Conservation (phyloP, 345 rosid species). For the Eucalyptus microcorys region DNA sequence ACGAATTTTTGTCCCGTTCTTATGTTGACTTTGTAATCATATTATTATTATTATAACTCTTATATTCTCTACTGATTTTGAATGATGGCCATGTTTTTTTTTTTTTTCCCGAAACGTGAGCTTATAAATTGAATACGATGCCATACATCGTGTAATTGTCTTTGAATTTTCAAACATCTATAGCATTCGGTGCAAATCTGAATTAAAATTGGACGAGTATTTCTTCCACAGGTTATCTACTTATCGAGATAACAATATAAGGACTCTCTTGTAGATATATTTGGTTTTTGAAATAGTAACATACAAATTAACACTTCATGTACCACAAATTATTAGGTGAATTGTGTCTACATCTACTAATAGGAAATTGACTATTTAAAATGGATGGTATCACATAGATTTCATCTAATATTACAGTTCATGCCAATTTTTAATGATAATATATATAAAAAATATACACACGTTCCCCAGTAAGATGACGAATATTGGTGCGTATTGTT, state of each 20-base stretch:
- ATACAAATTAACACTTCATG: neutral
- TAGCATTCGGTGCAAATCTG: neutral
- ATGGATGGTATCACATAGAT: neutral
- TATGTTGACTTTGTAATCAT: neutral
- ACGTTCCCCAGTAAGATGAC: neutral
- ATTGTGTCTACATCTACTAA: neutral
- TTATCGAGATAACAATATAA: neutral
- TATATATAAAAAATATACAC: no score
- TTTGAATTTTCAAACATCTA: neutral
- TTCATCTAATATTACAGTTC: neutral
- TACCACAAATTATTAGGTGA: neutral
- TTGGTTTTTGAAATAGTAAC: no score
- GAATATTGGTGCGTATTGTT: neutral
- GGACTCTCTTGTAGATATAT: neutral
- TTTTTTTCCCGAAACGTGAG: no score
- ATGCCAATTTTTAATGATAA: no score
- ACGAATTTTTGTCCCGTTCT: neutral
- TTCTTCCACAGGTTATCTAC: accelerated
- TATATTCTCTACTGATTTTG: neutral
- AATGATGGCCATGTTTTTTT: neutral
- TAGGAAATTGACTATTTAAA: neutral
- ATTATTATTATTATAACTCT: neutral
- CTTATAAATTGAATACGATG: neutral
- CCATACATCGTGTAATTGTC: neutral
- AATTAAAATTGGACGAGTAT: neutral